Conservation (phyloP, 495 filamentous ascomycete species). For the Eremomyces bilateralis region DNA sequence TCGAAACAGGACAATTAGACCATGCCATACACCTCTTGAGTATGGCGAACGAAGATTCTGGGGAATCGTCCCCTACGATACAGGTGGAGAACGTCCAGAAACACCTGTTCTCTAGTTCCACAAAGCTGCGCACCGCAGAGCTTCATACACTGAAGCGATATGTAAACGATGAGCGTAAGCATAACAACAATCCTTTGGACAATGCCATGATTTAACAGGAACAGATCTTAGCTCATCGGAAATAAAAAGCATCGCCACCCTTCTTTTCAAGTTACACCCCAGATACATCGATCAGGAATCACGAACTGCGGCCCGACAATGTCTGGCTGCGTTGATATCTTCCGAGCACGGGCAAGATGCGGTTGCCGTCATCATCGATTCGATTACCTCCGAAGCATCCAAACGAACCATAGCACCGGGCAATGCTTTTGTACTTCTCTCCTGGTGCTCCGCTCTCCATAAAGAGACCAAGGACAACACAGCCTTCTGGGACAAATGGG, state of each 20-base stretch:
- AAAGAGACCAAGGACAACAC: conserved; percentile 30
- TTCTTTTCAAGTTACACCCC: conserved; percentile 68
- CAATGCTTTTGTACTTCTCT: conserved; percentile 71
- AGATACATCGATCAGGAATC: conserved; percentile 73
- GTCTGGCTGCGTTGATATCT: conserved; percentile 39
- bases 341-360: conserved; percentile 27
- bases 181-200: conserved; percentile 3
- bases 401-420: conserved; percentile 54
- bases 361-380: conserved; percentile 37
- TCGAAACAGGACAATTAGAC: no score
- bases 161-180: conserved; percentile 22
- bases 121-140: conserved; percentile 23
- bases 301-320: conserved; percentile 56
- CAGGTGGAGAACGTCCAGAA: no score
- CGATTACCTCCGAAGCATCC: conserved; percentile 36
- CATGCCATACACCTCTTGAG: no score
- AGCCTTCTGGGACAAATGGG: conserved; percentile 40
- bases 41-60: no score
- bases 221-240: conserved; percentile 3
- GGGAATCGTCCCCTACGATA: no score
- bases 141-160: conserved; percentile 23
- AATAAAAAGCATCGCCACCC: conserved; percentile 28
- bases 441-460: conserved; percentile 66
- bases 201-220: background rate
- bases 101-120: no score